Percentiles rank a stretch among this genome's conserved stretches.
Conservation (phyloP, 768 basidiomycete species). For the Termitomyces sp. region DNA sequence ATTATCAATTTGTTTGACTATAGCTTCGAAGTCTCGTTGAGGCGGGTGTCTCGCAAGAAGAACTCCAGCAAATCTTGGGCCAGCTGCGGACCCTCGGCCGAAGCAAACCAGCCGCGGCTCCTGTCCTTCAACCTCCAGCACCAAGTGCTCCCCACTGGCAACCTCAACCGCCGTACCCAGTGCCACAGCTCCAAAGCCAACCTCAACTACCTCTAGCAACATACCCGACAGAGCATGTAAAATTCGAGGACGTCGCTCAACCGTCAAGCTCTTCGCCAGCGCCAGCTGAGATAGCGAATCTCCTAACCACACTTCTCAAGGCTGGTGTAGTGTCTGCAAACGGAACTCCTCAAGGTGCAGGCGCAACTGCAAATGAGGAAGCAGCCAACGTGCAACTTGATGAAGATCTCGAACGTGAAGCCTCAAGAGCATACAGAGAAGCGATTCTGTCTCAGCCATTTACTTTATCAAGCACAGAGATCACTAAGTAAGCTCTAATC, state of each 20-base stretch:
- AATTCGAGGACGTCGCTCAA: constrained; percentile 14
- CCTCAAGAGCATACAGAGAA: constrained; percentile 53
- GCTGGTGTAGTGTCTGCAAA: constrained; percentile 69
- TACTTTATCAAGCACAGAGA: constrained; percentile 61
- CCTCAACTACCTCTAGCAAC: constrained; percentile 11
- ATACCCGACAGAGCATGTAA: constrained; percentile 15
- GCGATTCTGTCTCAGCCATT: constrained; percentile 56
- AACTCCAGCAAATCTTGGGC: constrained; percentile 68
- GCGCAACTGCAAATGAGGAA: constrained; percentile 35
- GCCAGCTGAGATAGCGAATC: constrained; percentile 44
- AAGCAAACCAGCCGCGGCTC: constrained; percentile 29
- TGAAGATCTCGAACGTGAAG: constrained; percentile 39
- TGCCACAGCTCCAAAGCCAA: constrained; percentile 15
- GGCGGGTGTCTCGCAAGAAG: constrained; percentile 74
- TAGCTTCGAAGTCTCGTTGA: constrained; percentile 73
- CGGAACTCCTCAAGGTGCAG: constrained; percentile 46
- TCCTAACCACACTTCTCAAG: constrained; percentile 67
- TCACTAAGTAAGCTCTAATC: constrained; percentile 51
- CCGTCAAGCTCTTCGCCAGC: constrained; percentile 22
- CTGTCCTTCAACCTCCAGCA: constrained; percentile 15
- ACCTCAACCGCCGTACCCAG: constrained; percentile 10
- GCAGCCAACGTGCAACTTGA: constrained; percentile 20
- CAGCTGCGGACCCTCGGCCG: constrained; percentile 65
- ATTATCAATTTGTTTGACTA: not conserved
- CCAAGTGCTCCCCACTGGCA: constrained; percentile 19